These are phyloP conservation scores for Globisporangium abappressorium DNA, from an alignment of 352 stramenopile genomes.

Conservation along the genomic window DNA sequence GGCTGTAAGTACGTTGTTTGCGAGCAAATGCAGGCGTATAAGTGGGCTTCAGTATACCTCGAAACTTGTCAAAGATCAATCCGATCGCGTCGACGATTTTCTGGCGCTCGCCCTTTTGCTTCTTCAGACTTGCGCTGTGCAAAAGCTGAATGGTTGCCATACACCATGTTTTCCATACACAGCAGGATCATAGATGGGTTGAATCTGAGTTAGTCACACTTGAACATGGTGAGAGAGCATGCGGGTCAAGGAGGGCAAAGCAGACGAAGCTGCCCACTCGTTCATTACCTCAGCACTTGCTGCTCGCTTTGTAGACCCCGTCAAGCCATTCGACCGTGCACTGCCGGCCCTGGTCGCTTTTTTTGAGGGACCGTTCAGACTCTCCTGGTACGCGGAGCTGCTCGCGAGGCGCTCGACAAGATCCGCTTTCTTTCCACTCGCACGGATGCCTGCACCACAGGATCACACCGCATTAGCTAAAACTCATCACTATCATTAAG, in stretches of 20 bases:
- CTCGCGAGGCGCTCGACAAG: conserved; percentile 68
- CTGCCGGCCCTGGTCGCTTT: conserved; percentile 19
- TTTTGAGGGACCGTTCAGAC: conserved; percentile 20
- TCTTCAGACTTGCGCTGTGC: conserved; percentile 38
- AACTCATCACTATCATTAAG: not conserved
- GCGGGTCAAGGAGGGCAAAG: too few species aligned
- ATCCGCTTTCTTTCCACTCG: conserved; percentile 70
- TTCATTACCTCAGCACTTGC: conserved; percentile 25
- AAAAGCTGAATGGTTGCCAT: not conserved
- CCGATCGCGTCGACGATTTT: conserved; percentile 44
- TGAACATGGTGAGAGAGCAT: too few species aligned
- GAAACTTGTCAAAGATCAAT: conserved; percentile 55
- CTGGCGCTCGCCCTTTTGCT: conserved; percentile 38
- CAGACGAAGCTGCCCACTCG: too few species aligned
- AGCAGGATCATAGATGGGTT: not conserved
- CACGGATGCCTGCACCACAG: conserved; percentile 50
- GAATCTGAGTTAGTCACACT: not conserved
- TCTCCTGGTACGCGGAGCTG: conserved; percentile 49
- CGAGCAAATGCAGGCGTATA: not conserved
- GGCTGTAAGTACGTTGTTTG: not conserved
- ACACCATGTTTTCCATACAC: not conserved
- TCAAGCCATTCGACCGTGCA: conserved; percentile 20
- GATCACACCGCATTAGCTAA: not conserved
- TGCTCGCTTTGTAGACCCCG: conserved; percentile 28
- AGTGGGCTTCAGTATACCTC: conserved; percentile 29